Evolutionary conservation across 2,329 filamentous ascomycete species (phyloP).

Genomic region (Setomelanomma holmii): DNA sequence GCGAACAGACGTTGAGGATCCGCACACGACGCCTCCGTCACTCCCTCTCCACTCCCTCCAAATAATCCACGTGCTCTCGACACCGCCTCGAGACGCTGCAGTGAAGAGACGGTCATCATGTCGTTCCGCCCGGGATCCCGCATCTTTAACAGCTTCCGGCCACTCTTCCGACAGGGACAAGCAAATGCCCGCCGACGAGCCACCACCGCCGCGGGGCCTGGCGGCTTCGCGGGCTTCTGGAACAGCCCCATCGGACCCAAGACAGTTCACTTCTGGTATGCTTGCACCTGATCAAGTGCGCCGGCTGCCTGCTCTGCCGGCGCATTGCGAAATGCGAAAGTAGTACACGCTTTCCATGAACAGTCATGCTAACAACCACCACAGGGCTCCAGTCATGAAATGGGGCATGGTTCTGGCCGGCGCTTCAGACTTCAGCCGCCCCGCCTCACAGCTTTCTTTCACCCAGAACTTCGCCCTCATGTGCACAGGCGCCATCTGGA

Average conservation of each 20-base stretch:
- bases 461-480: slow-evolving; percentile 92
- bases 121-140: slow-evolving; percentile 66
- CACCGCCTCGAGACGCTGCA: slow-evolving; percentile 1
- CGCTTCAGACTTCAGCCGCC: slow-evolving; percentile 88
- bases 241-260: slow-evolving; percentile 59
- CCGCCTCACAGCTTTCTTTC: slow-evolving; percentile 89
- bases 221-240: slow-evolving; percentile 72
- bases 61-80: slow-evolving; percentile 8
- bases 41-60: slow-evolving; percentile 61
- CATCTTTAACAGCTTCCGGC: slow-evolving; percentile 61
- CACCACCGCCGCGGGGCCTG: slow-evolving; percentile 69
- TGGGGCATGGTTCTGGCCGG: slow-evolving; percentile 94
- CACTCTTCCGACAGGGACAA: slow-evolving; percentile 54
- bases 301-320: neutral
- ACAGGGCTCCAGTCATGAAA: slow-evolving; percentile 91
- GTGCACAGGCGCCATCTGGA: slow-evolving; percentile 95
- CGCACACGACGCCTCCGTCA: slow-evolving; percentile 14
- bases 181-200: slow-evolving; percentile 68
- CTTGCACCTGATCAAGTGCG: neutral
- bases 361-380: neutral
- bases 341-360: neutral
- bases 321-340: neutral
- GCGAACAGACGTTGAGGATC: slow-evolving; percentile 5
- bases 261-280: slow-evolving; percentile 98
- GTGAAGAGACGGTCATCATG: slow-evolving; percentile 49